Evolutionary conservation across 805 yeast genomes (phyloP), one percentile per base, ranked within the genome.

Genomic region (Candida loeiensis): DNA sequence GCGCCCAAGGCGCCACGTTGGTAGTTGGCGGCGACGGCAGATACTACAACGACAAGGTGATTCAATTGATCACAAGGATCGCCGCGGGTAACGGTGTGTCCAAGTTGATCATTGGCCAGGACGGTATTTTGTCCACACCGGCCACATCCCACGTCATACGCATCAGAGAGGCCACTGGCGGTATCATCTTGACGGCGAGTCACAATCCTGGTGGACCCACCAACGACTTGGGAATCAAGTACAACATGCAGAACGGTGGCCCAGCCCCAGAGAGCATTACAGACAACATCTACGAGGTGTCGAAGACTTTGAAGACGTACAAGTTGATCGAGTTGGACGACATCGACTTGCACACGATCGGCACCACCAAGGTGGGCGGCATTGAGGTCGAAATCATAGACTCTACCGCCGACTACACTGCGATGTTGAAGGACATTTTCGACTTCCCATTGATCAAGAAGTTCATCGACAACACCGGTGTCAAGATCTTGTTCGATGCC

Each of bases 11-110:
- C 43, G 73, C 96, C 3, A 79, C 84, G 3, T 69, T 91, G 45
- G 97, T 90, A 1, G 81, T 91, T 49, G 99, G 99, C 44, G 99
- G 99, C 44, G 99, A 91, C 61, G 98, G 98, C 34, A 81, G 99
- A 53, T 91, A 72, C 72, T 93, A 88, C 71, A 90, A 90, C 59
- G 84, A 78, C 51, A 74, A 71, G 33, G 90, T 89, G 29, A 77
- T 93, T 53, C 86, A 88, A 58, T 66, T 82, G 57, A 91, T 91
- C 54, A 84, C 87, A 25, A 66, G 79, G 50, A 86, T 91, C 39
- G 83, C 86, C 45, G 95, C 95, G 22, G 99, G 91, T 34, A 91
- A 91, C 58, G 95, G 95, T 26, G 95, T 90, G 40, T 72, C 69
- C 53, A 86, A 87, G 61, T 68, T 91, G 54, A 82, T 91, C 49